Evolutionary conservation across 164 flowering plant species (phyloP).

Genomic region (Magnolia changhungtana): DNA sequence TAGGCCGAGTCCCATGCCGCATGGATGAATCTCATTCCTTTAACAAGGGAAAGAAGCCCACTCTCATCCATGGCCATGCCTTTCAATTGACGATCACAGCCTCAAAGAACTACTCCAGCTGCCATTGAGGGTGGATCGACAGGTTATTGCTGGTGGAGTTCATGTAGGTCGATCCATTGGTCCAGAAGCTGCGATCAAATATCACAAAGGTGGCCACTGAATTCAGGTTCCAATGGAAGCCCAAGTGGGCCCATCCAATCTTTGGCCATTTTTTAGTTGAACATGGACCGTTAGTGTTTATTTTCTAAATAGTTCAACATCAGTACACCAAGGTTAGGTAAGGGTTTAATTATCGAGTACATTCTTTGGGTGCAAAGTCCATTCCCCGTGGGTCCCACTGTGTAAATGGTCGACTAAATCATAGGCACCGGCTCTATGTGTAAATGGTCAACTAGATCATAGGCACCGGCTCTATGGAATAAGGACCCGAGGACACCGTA

Average conservation of each 20-base stretch:
- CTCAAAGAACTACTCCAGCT: conserved; percentile 39
- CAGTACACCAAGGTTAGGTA: too few relatives aligned
- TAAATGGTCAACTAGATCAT: too few relatives aligned
- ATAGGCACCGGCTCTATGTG: too few relatives aligned
- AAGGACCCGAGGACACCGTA: too few relatives aligned
- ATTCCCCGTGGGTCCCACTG: too few relatives aligned
- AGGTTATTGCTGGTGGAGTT: conserved; percentile 51
- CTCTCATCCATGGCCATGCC: conserved; percentile 58
- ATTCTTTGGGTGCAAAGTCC: too few relatives aligned
- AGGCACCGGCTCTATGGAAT: too few relatives aligned
- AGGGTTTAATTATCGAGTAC: too few relatives aligned
- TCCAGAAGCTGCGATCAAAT: conserved; percentile 42
- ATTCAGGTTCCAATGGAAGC: conserved; percentile 31
- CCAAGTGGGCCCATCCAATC: conserved; percentile 20
- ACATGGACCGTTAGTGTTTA: too few relatives aligned
- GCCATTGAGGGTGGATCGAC: conserved; percentile 48
- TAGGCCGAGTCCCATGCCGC: conserved; percentile 74
- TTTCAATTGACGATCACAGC: conserved; percentile 42
- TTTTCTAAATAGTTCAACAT: too few relatives aligned
- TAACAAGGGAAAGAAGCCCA: conserved; percentile 52
- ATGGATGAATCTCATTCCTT: conserved; percentile 58
- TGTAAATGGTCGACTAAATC: too few relatives aligned
- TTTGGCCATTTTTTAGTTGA: too few relatives aligned
- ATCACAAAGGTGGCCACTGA: conserved; percentile 36
- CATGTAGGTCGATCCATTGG: conserved; percentile 49